Evolutionary conservation across 805 yeast species (phyloP).

Genomic region (Nakazawaea wyomingensis): DNA sequence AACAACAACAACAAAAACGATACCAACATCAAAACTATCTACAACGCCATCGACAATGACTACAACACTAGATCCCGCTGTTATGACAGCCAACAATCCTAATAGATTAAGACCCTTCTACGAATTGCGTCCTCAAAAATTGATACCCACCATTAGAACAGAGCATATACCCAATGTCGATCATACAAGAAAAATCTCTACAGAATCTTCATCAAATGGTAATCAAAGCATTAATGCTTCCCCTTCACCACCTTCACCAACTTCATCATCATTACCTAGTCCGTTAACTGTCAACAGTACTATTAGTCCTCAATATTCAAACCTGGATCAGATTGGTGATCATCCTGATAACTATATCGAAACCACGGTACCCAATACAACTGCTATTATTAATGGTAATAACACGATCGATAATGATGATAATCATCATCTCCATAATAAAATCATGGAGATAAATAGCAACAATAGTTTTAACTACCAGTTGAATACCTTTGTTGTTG

Average conservation of each 20-base stretch:
- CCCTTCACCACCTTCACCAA: conserved; percentile 5
- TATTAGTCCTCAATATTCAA: too few relatives aligned
- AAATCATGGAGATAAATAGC: too few relatives aligned
- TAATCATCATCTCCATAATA: too few relatives aligned
- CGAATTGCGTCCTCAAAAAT: conserved; percentile 1
- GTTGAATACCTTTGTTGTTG: too few relatives aligned
- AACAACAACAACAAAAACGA: not conserved
- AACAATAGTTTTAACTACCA: too few relatives aligned
- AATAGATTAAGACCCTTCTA: not conserved
- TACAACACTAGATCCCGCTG: not conserved
- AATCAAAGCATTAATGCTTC: conserved; percentile 7
- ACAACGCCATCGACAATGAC: not conserved
- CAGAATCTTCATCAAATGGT: conserved; percentile 9
- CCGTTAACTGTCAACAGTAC: conserved; percentile 8
- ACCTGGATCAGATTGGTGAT: not conserved
- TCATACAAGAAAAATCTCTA: conserved; percentile 2
- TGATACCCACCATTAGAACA: not conserved
- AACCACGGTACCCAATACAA: conserved; percentile 1
- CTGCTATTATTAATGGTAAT: not conserved
- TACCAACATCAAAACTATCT: not conserved
- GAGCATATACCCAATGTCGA: not conserved
- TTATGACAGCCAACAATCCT: not conserved
- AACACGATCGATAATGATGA: not conserved
- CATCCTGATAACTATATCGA: not conserved
- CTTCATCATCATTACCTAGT: conserved; percentile 6